Base-by-base conservation (phyloP, 371 early-diverging fungal genomes). In the Funneliformis caledonium region DNA sequence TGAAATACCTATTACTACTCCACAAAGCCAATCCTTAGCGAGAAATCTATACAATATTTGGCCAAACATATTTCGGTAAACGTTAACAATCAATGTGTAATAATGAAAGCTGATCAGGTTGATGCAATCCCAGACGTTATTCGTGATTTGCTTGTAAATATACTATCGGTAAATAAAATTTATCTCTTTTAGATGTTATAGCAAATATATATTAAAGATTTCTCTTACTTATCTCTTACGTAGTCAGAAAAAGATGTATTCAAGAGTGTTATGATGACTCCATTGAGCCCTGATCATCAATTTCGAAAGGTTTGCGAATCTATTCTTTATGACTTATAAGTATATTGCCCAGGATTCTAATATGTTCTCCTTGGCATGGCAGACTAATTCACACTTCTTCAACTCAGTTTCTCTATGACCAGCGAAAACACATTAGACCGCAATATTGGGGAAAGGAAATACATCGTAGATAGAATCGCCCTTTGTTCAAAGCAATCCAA, bases 401-500 rank as follows among this genome's bases (percentile, higher is more conserved):
- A 50, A 72, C 65, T 60, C 22, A 79, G 79, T 70, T 78, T 78
- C 52, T 79, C 22, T 31, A 79, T 79, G 79, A 69, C 79, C 14
- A 43, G 22, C n/a, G 11, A 79, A 33, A 56, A 22, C 11, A 16
- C 45, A 42, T 70, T 79, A 22, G 47, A 26, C 45, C 70, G 43
- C 37, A 43, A 69, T 68, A 79, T 79, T 56, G 69, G 60, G 31
- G n/a, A 79, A 79, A 67, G 79, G 47, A 79, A 79, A 31, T 79
- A 79, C 43, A 79, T 16, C 5, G 52, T 79, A 22, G 79, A 79
- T 42, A 79, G 42, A 60, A 79, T 79, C 42, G 70, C n/a, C 37
- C 70, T 79, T 50, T 77, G 33, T 77, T 79, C 10, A 79, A 79
- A 70, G 79, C 70, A 42, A 79, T 79, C 14, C 79, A 79, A 59